Evolutionary conservation across 1,139 yeast genomes (phyloP).

Genomic region (Kazachstania sp.): DNA sequence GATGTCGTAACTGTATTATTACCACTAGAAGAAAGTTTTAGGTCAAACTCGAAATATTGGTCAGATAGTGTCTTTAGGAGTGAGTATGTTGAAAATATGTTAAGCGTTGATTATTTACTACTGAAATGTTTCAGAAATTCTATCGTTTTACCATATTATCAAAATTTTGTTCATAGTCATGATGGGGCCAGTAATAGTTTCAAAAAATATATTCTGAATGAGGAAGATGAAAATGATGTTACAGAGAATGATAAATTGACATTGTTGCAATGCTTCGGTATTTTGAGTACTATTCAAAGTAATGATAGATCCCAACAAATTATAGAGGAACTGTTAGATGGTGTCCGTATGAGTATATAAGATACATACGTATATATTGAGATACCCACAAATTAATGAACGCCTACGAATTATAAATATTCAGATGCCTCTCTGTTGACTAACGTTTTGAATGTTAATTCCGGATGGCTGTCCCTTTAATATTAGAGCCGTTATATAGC

Average conservation of each 20-base stretch:
- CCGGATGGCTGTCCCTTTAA: too few species aligned
- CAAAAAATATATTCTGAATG: constrained; percentile 28
- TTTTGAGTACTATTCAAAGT: constrained; percentile 43
- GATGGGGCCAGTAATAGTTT: constrained; percentile 29
- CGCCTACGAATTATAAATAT: background rate
- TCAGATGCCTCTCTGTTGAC: too few species aligned
- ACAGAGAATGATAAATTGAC: constrained; percentile 33
- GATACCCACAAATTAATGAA: background rate
- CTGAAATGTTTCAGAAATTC: constrained; percentile 41
- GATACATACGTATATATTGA: too few species aligned
- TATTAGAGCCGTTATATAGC: too few species aligned
- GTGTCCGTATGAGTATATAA: constrained; percentile 28
- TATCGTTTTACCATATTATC: constrained; percentile 42
- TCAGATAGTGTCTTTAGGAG: constrained; percentile 28
- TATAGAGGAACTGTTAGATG: constrained; percentile 39
- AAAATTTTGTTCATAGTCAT: constrained; percentile 29
- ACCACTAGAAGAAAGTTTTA: constrained; percentile 41
- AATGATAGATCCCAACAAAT: constrained; percentile 44
- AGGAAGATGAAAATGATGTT: constrained; percentile 29
- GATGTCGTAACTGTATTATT: constrained; percentile 51
- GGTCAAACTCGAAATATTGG: constrained; percentile 16
- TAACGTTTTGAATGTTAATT: too few species aligned
- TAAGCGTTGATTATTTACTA: constrained; percentile 29
- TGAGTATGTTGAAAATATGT: constrained; percentile 10
- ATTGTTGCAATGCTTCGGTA: constrained; percentile 49